Conservation (phyloP, 352 stramenopile species). For the Phytophthora idaei region DNA sequence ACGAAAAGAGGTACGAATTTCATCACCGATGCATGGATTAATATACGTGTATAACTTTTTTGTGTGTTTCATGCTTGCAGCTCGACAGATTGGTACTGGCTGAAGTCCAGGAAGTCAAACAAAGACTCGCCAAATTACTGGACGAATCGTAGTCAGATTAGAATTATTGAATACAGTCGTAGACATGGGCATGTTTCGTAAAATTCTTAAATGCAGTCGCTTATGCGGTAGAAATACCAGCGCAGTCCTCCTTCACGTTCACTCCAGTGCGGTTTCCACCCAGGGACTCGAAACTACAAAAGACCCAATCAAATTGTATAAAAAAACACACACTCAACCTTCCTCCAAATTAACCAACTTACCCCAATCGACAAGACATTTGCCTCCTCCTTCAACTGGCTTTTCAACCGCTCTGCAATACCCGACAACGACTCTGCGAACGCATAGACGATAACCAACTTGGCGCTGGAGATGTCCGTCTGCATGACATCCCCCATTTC, state of each 20-base stretch:
- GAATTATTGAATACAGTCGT: not conserved
- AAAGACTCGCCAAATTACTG: conserved; percentile 59
- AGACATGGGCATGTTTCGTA: too few species aligned
- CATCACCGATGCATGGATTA: too few species aligned
- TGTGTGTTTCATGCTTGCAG: conserved; percentile 22
- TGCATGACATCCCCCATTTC: conserved; percentile 63
- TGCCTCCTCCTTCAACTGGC: conserved; percentile 44
- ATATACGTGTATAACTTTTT: not conserved
- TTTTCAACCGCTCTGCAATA: conserved; percentile 58
- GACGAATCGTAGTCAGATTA: conserved; percentile 18
- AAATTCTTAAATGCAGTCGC: conserved; percentile 7
- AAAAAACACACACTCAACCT: not conserved
- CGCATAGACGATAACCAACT: conserved; percentile 85
- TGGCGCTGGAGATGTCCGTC: conserved; percentile 50
- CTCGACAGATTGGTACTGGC: conserved; percentile 65
- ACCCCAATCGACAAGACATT: conserved; percentile 84
- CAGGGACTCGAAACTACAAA: conserved; percentile 74
- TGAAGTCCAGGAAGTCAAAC: conserved; percentile 73
- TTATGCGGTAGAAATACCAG: conserved; percentile 83
- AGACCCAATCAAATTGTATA: not conserved
- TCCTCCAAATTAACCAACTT: conserved; percentile 2
- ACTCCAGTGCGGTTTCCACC: conserved; percentile 65
- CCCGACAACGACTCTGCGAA: conserved; percentile 76
- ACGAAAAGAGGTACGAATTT: conserved; percentile 55
- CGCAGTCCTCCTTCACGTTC: conserved; percentile 57